Percentiles rank a stretch among this genome's conserved stretches.
Evolutionary conservation across 352 stramenopile species (phyloP).

Genomic region (Globisporangium camurandrum): DNA sequence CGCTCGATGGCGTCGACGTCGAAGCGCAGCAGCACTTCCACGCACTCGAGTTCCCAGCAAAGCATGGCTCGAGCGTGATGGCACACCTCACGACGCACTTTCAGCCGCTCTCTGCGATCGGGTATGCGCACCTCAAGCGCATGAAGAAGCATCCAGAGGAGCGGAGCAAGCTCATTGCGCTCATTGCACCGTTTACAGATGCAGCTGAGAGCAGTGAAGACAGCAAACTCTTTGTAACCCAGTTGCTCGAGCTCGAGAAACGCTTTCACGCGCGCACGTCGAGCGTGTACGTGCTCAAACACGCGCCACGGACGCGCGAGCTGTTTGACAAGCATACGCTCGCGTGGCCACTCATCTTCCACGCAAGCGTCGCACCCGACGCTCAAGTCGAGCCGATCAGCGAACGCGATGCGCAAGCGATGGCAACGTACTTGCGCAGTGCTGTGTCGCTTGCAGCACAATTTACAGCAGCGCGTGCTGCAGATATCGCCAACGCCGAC

Average conservation of each 20-base stretch:
- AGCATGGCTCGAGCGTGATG: slow-evolving; percentile 59
- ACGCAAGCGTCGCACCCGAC: slow-evolving; percentile 51
- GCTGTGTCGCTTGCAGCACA: slow-evolving; percentile 18
- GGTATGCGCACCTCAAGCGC: slow-evolving; percentile 76
- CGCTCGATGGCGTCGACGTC: slow-evolving; percentile 10
- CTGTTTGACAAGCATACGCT: slow-evolving; percentile 54
- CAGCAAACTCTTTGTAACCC: slow-evolving; percentile 1
- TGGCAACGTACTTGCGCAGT: slow-evolving; percentile 17
- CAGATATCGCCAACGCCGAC: slow-evolving; percentile 2
- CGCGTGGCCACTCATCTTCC: slow-evolving; percentile 71
- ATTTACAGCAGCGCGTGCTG: slow-evolving; percentile 10
- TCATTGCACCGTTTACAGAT: slow-evolving; percentile 29
- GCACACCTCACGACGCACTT: slow-evolving; percentile 43
- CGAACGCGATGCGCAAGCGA: slow-evolving; percentile 25
- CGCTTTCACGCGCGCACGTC: slow-evolving; percentile 42
- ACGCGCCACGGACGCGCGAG: slow-evolving; percentile 44
- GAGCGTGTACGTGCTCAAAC: slow-evolving; percentile 44
- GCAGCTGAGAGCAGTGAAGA: slow-evolving; percentile 1
- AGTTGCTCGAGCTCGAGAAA: slow-evolving; percentile 16
- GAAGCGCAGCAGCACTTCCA: slow-evolving; percentile 65
- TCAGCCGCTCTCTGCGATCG: slow-evolving; percentile 44
- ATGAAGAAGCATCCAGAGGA: slow-evolving; percentile 59
- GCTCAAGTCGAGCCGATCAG: slow-evolving; percentile 30
- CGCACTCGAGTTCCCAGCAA: slow-evolving; percentile 55
- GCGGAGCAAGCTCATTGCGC: slow-evolving; percentile 35